Conservation (phyloP, 306 rosid genomes). For the Cucurbita ficifolia region DNA sequence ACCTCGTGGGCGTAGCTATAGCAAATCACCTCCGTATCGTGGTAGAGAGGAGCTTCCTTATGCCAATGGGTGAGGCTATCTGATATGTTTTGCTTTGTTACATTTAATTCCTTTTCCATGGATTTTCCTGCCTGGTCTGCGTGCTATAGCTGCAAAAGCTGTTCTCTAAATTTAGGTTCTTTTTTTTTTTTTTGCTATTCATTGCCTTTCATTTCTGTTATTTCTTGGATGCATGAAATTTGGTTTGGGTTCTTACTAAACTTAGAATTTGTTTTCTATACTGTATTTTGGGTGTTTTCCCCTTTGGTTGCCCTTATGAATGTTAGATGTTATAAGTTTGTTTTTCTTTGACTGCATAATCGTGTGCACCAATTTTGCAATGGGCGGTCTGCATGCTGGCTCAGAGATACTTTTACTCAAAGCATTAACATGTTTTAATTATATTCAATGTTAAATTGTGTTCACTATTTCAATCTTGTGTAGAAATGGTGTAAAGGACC, state of each 20-base stretch:
- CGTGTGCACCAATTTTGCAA: neutral
- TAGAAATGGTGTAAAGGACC: slow-evolving; percentile 87
- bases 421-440: neutral
- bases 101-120: neutral
- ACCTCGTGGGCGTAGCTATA: slow-evolving; percentile 83
- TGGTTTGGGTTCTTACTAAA: neutral
- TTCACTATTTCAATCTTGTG: slow-evolving; percentile 5
- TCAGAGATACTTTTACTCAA: neutral
- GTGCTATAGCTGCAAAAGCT: neutral
- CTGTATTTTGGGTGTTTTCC: neutral
- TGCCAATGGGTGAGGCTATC: slow-evolving; percentile 66
- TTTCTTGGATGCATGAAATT: neutral
- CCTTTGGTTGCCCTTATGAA: neutral
- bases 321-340: neutral
- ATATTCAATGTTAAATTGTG: too few relatives aligned
- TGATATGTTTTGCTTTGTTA: neutral
- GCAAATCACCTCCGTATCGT: slow-evolving; percentile 89
- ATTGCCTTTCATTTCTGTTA: neutral
- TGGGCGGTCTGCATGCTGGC: neutral
- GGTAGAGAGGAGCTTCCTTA: slow-evolving; percentile 77
- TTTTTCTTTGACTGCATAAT: neutral
- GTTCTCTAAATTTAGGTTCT: neutral
- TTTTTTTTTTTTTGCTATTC: neutral
- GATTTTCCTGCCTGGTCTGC: neutral
- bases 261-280: neutral